Evolutionary conservation across 768 basidiomycete species (phyloP), one percentile per base, ranked within the genome.

Genomic region (Clitopilus passeckerianus): DNA sequence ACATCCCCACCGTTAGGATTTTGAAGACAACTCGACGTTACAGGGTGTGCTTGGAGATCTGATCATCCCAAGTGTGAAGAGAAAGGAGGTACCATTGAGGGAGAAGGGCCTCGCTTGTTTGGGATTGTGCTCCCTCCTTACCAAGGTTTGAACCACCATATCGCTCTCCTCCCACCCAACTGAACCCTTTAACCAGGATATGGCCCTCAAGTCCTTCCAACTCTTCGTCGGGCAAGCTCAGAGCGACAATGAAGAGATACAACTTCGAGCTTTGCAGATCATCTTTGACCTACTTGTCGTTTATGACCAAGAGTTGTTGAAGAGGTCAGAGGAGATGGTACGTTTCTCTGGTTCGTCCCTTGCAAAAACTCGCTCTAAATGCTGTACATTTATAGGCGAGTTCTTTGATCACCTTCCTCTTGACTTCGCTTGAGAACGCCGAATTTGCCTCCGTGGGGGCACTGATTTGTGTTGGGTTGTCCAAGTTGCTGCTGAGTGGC

Each of bases 281-380:
- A 77, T 97, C 15, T 93, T 98, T 67, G 96, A 98, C 70, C 75
- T 97, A 57, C 72, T 98, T 64, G 87, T 97, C 80, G 86, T 96
- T 57, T 92, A 98, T 64, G 93, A 95, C 60, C 79, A 82, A 52
- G 87, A 89, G 58, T 90, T 94, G 69, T 77, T 91, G 61, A 80
- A 80, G 23, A 75, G 78, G 16, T 76, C 64, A 35, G 78, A 69
- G 67, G 79, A 79, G 34, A 74, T 77, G 22, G 80, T 80, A 41
- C 61, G 79, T 66, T 22, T 30, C 27, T 30, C 7, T 30, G n/a
- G n/a, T n/a, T n/a, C n/a, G n/a, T n/a, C n/a, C n/a, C n/a, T n/a
- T n/a, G n/a, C n/a, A n/a, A n/a, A n/a, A n/a, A n/a, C n/a, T n/a
- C n/a, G n/a, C n/a, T n/a, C n/a, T n/a, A n/a, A n/a, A n/a, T n/a